Base-by-base conservation (phyloP, 306 rosid species). In the Medicago truncatula region DNA sequence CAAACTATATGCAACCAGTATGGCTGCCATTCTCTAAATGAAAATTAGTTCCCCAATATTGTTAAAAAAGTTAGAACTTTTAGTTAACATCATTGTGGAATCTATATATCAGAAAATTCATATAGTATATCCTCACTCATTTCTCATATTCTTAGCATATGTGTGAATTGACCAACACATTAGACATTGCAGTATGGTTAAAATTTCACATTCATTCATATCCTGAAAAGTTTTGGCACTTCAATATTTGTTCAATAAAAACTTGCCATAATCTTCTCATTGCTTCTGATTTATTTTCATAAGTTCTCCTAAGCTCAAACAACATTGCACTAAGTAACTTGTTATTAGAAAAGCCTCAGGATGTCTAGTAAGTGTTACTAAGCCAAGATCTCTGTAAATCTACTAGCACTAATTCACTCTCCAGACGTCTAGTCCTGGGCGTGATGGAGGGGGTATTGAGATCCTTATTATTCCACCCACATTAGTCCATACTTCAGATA, bases 151-250 rank as follows among this genome's bases (percentile, higher is more conserved):
- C 75, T 28, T 31, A 43, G 67, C 69, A 64, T 54, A 65, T 31
- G 18, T 18, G 8, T 31, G 53, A 8, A 43, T 17, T 4, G n/a
- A 63, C 56, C 73, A 61, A 71, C 71, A 71, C 71, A 36, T 23
- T 31, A 71, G 57, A 59, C 62, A 15, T 23, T 8, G 31, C 64
- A 62, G 54, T 43, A 54, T 20, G 59, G 49, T 63, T 62, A 52
- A 78, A 62, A n/a, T 74, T 61, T 61, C 16, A 47, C 15, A 46
- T 61, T 78, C 73, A 41, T 78, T 23, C 64, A 43, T 28, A 67
- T 57, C 50, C 38, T 67, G 47, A 41, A 38, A 76, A 23, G 67
- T 21, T 61, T 31, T 49, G 16, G 64, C 67, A 76, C 17, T 52
- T 0, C 44, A 4, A 20, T 67, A 53, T 23, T 20, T 25, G 36